phyloP scores from a whole-genome alignment of 139 green algal species.

The Limnomonas spitsbergensis region DNA sequence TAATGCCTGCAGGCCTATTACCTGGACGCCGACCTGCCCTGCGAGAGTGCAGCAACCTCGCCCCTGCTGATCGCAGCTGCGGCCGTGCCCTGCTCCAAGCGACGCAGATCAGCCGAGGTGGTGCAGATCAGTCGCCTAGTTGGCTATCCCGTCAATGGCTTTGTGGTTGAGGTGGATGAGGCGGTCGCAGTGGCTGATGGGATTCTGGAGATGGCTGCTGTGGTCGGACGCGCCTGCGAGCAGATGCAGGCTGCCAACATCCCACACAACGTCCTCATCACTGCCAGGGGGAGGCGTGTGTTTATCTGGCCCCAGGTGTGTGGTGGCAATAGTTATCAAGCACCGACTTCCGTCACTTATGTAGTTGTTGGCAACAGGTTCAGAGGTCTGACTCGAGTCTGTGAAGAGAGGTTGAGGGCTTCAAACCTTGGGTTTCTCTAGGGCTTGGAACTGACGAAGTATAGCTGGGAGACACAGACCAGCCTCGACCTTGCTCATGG shows the following conservation, averaged over 20 bases:
- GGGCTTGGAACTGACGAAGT: too few relatives aligned
- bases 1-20: conserved; percentile 95
- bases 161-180: conserved; percentile 79
- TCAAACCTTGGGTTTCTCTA: too few relatives aligned
- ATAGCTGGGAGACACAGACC: too few relatives aligned
- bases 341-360: too few relatives aligned
- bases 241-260: conserved; percentile 74
- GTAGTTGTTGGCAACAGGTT: too few relatives aligned
- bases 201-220: conserved; percentile 51
- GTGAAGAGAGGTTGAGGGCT: too few relatives aligned
- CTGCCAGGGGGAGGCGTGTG: conserved; percentile 78
- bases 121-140: conserved; percentile 60
- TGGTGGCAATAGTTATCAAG: too few relatives aligned
- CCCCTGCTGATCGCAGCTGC: conserved; percentile 26
- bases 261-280: conserved; percentile 96
- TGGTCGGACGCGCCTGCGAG: conserved; percentile 63
- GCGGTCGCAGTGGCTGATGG: conserved; percentile 14
- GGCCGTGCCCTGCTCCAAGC: neutral
- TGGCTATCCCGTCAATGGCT: conserved; percentile 82
- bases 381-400: too few relatives aligned
- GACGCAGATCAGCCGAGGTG: neutral
- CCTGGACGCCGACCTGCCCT: conserved; percentile 71
- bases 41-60: conserved; percentile 76
- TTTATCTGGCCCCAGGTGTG: conserved; percentile 80
- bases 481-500: too few relatives aligned